Conservation (phyloP, 2,329 filamentous ascomycete genomes). For the Colletotrichum siamense region DNA sequence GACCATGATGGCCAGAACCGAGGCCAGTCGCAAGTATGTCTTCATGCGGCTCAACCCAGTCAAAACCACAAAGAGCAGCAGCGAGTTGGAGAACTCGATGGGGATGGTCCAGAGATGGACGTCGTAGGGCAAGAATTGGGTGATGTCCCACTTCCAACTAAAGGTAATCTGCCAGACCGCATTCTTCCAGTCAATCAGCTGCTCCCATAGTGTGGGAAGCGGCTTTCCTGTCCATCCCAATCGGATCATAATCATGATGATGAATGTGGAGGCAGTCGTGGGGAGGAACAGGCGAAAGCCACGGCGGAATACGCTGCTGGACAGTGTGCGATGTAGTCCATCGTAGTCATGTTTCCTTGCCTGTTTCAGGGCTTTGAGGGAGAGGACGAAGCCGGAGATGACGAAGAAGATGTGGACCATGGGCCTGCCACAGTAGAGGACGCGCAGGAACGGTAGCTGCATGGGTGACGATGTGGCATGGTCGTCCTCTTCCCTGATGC, state of each 20-base stretch:
- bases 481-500: slow-evolving; percentile 34
- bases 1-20: slow-evolving; percentile 35
- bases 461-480: slow-evolving; percentile 36
- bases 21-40: slow-evolving; percentile 33
- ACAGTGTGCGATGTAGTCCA: slow-evolving; percentile 42
- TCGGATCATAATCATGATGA: slow-evolving; percentile 40
- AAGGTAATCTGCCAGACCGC: slow-evolving; percentile 28
- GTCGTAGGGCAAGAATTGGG: slow-evolving; percentile 38
- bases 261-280: slow-evolving; percentile 46
- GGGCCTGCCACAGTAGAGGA: slow-evolving; percentile 48
- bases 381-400: slow-evolving; percentile 54
- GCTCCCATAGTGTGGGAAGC: slow-evolving; percentile 27
- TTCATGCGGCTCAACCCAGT: slow-evolving; percentile 38
- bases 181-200: slow-evolving; percentile 31
- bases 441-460: slow-evolving; percentile 50
- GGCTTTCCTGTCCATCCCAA: slow-evolving; percentile 30
- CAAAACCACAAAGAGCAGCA: slow-evolving; percentile 48
- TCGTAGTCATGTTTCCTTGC: slow-evolving; percentile 43
- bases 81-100: slow-evolving; percentile 50
- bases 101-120: slow-evolving; percentile 55
- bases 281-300: slow-evolving; percentile 52
- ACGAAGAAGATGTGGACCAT: slow-evolving; percentile 60
- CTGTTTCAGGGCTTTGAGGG: slow-evolving; percentile 47
- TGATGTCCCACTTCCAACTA: slow-evolving; percentile 33
- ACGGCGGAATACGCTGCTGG: slow-evolving; percentile 52